Evolutionary conservation across 139 green algal genomes (phyloP), one percentile per base, ranked within the genome.

Genomic region (Chlorella sorokiniana): DNA sequence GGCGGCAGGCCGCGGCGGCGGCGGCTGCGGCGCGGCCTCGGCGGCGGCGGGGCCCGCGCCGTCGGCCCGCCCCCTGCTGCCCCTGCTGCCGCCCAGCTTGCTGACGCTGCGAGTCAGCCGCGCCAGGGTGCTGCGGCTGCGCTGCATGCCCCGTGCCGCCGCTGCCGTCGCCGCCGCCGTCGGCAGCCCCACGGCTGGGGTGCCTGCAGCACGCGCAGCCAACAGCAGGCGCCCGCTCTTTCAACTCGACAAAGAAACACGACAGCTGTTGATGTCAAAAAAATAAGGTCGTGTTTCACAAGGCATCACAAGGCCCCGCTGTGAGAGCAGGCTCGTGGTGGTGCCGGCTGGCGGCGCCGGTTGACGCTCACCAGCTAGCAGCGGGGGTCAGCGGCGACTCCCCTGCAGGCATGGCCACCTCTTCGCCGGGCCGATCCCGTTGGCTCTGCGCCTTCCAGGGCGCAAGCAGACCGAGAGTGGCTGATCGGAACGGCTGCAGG

Each of bases 71-170:
- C 42, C 18, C 41, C 27, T 40, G 16, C 35, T 37, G 35, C 4
- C 25, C 73, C 33, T 68, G 54, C 73, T 40, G 61, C 59, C 44
- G 22, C 75, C 59, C 40, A 81, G 61, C 75, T 72, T 72, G 75
- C 75, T 72, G 29, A 81, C 75, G n/a, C 29, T 48, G 59, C 61
- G 75, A 2, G 61, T 73, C 4, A 81, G 61, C 7, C 75, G 59
- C 8, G 75, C 40, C 35, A 75, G 68, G 22, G 76, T 82, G 63
- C 76, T 82, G 56, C 63, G 67, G 63, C 42, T 75, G 62, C 63
- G 76, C 42, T 74, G 37, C 22, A 82, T 33, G 23, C 76, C 75
- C 44, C 45, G 37, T 56, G 48, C 48, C 16, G 48, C 48, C 16
- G 48, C 48, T 56, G 48, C 48, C 48, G 14, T 16, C 11, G 48